phyloP scores from a whole-genome alignment of 768 basidiomycete genomes.

The Suillus cothurnatus region DNA sequence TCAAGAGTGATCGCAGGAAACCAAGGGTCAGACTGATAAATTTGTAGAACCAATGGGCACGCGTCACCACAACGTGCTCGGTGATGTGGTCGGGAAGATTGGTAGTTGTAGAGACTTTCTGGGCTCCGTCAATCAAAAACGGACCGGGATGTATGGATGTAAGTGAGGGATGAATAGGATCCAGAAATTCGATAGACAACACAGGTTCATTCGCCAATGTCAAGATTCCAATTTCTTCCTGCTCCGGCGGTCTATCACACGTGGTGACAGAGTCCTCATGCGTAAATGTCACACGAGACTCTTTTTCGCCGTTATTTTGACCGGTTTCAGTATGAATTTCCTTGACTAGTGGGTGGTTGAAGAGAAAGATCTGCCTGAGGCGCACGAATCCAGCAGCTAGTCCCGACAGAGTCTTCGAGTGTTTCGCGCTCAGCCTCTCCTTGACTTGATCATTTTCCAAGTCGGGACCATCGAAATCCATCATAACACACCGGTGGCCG shows the following conservation, averaged over 20 bases:
- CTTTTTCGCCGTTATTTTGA: not conserved
- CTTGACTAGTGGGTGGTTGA: too few relatives aligned
- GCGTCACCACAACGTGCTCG: not conserved
- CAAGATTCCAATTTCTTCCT: not conserved
- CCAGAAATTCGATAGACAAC: not conserved
- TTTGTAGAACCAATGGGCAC: conserved; percentile 2
- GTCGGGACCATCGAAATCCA: conserved; percentile 70
- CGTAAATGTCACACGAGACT: not conserved
- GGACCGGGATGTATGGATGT: not conserved
- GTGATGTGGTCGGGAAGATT: not conserved
- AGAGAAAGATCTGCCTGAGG: not conserved
- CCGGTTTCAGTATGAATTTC: not conserved
- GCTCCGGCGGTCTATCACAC: not conserved
- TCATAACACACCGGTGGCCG: conserved; percentile 51
- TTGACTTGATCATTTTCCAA: conserved; percentile 57
- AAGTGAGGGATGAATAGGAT: not conserved
- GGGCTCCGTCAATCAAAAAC: not conserved
- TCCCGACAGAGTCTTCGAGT: conserved; percentile 19
- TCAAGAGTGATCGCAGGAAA: conserved; percentile 42
- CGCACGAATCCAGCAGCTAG: conserved; percentile 17
- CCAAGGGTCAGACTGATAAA: conserved; percentile 3
- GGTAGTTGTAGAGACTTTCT: too few relatives aligned
- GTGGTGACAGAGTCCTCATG: not conserved
- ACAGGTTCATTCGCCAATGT: not conserved
- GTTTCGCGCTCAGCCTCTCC: conserved; percentile 43